phyloP scores from a whole-genome alignment of 2,329 filamentous ascomycete species.

The Xylariaceae sp. region DNA sequence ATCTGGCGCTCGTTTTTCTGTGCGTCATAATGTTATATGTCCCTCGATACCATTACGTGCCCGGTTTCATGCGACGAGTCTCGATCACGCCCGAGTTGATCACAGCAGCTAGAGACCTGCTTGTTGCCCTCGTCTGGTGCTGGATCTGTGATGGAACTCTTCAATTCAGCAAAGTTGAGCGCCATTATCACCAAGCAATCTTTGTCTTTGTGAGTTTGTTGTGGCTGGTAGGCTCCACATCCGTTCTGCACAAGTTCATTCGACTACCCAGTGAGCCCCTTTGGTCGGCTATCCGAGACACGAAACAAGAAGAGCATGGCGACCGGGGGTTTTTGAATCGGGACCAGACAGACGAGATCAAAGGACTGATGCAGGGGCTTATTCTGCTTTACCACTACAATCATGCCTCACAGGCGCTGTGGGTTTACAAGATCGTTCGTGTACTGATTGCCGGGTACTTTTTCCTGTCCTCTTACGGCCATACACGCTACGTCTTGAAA shows the following conservation, averaged over 20 bases:
- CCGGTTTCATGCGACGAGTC: conserved; percentile 8
- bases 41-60: conserved; percentile 17
- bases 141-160: conserved; percentile 52
- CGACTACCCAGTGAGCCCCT: conserved; percentile 3
- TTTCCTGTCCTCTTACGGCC: conserved; percentile 59
- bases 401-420: conserved; percentile 43
- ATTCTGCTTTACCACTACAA: conserved; percentile 55
- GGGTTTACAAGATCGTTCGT: conserved; percentile 51
- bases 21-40: conserved; percentile 22
- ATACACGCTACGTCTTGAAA: conserved; percentile 53
- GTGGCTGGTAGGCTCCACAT: conserved; percentile 21
- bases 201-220: conserved; percentile 22
- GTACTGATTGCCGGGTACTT: conserved; percentile 54
- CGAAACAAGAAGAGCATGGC: conserved; percentile 11
- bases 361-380: conserved; percentile 60
- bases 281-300: conserved; percentile 9
- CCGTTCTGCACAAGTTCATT: conserved; percentile 10
- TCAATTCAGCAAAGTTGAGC: conserved; percentile 47
- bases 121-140: conserved; percentile 36
- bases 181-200: conserved; percentile 33
- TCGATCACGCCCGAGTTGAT: conserved; percentile 6
- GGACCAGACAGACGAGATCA: conserved; percentile 60
- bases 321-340: conserved; percentile 44
- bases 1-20: conserved; percentile 29
- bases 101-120: conserved; percentile 15